These are phyloP conservation scores for Fraxinus baroniana DNA, from an alignment of 305 asterid genomes.

Conservation along the genomic window DNA sequence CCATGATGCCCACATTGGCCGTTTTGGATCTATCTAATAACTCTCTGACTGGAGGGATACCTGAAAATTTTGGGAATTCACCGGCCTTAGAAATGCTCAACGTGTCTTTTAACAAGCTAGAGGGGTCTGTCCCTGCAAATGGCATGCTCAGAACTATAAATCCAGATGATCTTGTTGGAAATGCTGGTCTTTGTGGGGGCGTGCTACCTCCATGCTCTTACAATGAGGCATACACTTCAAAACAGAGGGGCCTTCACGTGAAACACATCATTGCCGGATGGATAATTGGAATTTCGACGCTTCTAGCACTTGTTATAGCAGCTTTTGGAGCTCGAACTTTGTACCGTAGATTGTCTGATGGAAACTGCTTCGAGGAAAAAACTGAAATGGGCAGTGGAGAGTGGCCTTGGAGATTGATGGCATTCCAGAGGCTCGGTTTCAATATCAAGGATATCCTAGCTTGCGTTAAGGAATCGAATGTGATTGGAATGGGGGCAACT, in stretches of 20 bases:
- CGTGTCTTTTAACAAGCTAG: slow-evolving; percentile 68
- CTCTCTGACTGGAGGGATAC: slow-evolving; percentile 71
- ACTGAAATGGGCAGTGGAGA: slow-evolving; percentile 47
- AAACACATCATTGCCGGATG: slow-evolving; percentile 62
- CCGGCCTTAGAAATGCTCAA: slow-evolving; percentile 79
- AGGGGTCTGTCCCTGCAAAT: slow-evolving; percentile 71
- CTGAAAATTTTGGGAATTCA: slow-evolving; percentile 73
- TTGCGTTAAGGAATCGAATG: slow-evolving; percentile 67
- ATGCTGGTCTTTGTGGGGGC: slow-evolving; percentile 65
- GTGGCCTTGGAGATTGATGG: slow-evolving; percentile 94
- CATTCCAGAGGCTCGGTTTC: slow-evolving; percentile 76
- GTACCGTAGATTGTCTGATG: slow-evolving; percentile 56
- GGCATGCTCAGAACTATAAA: slow-evolving; percentile 77
- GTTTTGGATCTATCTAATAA: slow-evolving; percentile 83
- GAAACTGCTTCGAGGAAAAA: slow-evolving; percentile 60
- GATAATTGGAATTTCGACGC: slow-evolving; percentile 54
- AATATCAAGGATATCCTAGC: slow-evolving; percentile 60
- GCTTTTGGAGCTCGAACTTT: slow-evolving; percentile 44
- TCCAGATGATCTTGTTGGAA: slow-evolving; percentile 68
- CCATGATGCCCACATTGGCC: slow-evolving; percentile 69
- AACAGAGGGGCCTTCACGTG: slow-evolving; percentile 36
- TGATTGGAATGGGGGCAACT: slow-evolving; percentile 84
- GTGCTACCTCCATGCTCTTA: slow-evolving; percentile 71
- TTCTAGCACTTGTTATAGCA: slow-evolving; percentile 47
- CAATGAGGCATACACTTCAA: slow-evolving; percentile 34